Conservation (phyloP, 805 yeast genomes). For the Lipomyces mesembrius region DNA sequence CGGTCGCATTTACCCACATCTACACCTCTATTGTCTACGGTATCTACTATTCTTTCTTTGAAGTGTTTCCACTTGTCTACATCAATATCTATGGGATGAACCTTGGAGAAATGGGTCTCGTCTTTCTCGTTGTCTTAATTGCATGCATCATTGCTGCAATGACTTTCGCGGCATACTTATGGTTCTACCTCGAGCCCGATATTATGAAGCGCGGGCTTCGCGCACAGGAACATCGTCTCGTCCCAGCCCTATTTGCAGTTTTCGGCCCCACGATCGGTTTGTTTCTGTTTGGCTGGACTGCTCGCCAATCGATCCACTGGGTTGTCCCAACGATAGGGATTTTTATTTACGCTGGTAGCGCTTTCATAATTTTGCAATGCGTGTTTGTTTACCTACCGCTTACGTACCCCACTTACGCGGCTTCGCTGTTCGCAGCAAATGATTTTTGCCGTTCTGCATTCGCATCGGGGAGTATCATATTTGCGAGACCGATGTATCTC, state of each 20-base stretch:
- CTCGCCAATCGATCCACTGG: constrained; percentile 53
- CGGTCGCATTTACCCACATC: constrained; percentile 57
- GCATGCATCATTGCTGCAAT: constrained; percentile 53
- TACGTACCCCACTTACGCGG: constrained; percentile 56
- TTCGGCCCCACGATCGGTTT: constrained; percentile 55
- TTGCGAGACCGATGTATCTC: constrained; percentile 63
- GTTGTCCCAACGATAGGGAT: constrained; percentile 55
- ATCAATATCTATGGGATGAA: constrained; percentile 53
- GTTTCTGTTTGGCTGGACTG: constrained; percentile 59
- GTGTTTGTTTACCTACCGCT: constrained; percentile 56
- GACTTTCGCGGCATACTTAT: constrained; percentile 15
- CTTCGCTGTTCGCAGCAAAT: constrained; percentile 65
- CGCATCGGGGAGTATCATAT: constrained; percentile 67
- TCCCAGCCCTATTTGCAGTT: constrained; percentile 43
- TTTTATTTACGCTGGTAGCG: constrained; percentile 49
- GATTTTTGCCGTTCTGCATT: constrained; percentile 55
- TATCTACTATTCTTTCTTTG: constrained; percentile 60
- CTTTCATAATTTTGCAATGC: constrained; percentile 57
- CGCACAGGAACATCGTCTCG: constrained; percentile 57
- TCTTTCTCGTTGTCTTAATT: constrained; percentile 55
- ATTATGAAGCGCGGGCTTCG: constrained; percentile 37
- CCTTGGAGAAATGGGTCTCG: constrained; percentile 53
- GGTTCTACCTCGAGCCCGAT: constrained; percentile 45
- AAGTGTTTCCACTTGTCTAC: constrained; percentile 64
- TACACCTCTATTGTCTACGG: constrained; percentile 61